Conservation (phyloP, 2,329 filamentous ascomycete genomes). For the Rhynchosporium graminicola region DNA sequence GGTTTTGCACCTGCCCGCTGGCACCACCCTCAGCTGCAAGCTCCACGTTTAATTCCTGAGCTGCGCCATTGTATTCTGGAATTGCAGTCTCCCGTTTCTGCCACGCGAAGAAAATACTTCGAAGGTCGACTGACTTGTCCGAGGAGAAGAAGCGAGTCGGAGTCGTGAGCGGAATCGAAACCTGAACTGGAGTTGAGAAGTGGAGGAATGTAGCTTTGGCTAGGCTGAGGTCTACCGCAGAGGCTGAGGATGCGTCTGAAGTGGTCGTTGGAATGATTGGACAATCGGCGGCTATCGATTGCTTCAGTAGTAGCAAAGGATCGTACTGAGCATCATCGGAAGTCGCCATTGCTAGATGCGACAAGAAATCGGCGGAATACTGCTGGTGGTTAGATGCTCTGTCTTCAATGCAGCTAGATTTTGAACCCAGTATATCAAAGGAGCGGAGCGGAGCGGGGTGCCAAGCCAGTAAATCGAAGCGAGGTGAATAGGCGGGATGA, state of each 20-base stretch:
- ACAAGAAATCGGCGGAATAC: slow-evolving; percentile 10
- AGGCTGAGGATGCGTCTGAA: slow-evolving; percentile 60
- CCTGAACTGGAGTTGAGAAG: slow-evolving; percentile 63
- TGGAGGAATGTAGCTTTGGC: slow-evolving; percentile 77
- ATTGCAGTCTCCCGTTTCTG: slow-evolving; percentile 87
- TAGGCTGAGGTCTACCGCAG: slow-evolving; percentile 60
- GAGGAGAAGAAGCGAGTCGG: slow-evolving; percentile 87
- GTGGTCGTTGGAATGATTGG: slow-evolving; percentile 74
- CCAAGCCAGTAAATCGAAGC: too few relatives aligned
- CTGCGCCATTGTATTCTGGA: slow-evolving; percentile 86
- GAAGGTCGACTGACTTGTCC: slow-evolving; percentile 74
- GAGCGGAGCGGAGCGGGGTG: too few relatives aligned
- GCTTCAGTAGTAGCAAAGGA: slow-evolving; percentile 79
- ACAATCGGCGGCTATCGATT: slow-evolving; percentile 72
- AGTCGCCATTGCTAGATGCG: slow-evolving; percentile 52
- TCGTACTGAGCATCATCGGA: slow-evolving; percentile 59
- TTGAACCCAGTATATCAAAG: background rate
- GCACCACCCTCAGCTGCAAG: slow-evolving; percentile 56
- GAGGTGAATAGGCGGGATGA: too few relatives aligned
- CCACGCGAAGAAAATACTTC: slow-evolving; percentile 96
- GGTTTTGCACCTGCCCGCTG: slow-evolving; percentile 74
- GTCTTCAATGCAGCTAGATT: background rate
- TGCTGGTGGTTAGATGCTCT: slow-evolving; percentile 12
- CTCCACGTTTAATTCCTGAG: slow-evolving; percentile 77
- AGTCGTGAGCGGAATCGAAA: slow-evolving; percentile 67